These are phyloP conservation scores for Intubia oerlemansii DNA, from an alignment of 2,329 filamentous ascomycete genomes.

Conservation along the genomic window DNA sequence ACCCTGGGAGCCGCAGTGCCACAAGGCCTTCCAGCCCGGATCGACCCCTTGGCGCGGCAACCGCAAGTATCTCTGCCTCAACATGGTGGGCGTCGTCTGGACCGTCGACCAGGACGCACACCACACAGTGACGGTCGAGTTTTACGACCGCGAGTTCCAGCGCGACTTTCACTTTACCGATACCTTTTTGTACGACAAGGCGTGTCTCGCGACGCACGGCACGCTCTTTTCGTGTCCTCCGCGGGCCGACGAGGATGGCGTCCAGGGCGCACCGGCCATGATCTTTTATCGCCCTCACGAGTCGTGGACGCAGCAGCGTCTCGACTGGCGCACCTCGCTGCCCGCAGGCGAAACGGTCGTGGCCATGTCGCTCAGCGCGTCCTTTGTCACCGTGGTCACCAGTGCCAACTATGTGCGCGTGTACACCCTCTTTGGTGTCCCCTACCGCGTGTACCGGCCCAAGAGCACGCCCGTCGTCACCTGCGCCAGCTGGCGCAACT, in stretches of 20 bases:
- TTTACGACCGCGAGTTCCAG: conserved; percentile 84
- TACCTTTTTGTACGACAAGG: conserved; percentile 88
- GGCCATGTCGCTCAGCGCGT: conserved; percentile 78
- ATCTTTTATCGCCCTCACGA: conserved; percentile 97
- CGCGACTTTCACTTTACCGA: conserved; percentile 96
- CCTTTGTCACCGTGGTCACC: conserved; percentile 78
- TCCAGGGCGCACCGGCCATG: conserved; percentile 40
- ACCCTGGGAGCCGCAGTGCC: conserved; percentile 40
- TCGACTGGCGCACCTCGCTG: conserved; percentile 78
- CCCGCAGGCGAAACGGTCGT: conserved; percentile 70
- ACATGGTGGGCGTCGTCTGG: conserved; percentile 88
- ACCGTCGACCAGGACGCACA: conserved; percentile 88
- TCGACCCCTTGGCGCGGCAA: conserved; percentile 93
- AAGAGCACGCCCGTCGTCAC: conserved; percentile 82
- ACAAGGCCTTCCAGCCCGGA: conserved; percentile 78
- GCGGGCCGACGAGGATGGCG: conserved; percentile 14
- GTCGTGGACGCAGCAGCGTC: conserved; percentile 74
- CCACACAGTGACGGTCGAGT: conserved; percentile 89
- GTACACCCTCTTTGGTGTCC: conserved; percentile 81
- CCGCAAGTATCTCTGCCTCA: conserved; percentile 79
- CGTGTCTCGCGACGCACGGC: conserved; percentile 71
- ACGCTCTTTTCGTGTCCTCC: conserved; percentile 69
- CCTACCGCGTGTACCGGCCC: conserved; percentile 72
- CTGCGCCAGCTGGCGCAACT: conserved; percentile 86
- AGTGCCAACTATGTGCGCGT: conserved; percentile 74